Base-by-base conservation (phyloP, 169 alveolate genomes). In the Eimeria necatrix region DNA sequence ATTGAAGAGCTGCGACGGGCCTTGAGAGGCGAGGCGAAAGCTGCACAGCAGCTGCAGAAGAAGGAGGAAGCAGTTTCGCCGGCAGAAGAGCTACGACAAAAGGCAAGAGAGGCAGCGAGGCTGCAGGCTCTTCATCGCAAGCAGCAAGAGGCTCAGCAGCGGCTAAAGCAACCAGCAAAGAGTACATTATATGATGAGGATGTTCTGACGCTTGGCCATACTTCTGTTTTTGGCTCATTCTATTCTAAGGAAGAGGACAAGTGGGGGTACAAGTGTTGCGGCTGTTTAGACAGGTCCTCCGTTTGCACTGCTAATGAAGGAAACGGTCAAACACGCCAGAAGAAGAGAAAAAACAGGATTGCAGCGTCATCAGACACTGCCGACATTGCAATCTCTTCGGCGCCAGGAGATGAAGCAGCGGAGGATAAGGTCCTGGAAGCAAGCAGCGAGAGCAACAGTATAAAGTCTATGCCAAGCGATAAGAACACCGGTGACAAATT, bases 1-100 rank as follows among this genome's bases (percentile, higher is more conserved):
- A 97, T 98, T 51, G 98, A 98, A 94, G 98, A 97, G 87, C 96
- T 99, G 93, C 98, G 98, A 95, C 96, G 97, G 56, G 98, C 97
- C 81, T 88, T 98, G 89, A 81, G 97, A 52, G 73, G 81, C 18
- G 71, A 70, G 84, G 83, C 81, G 51, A 52, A 52, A 20, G 95
- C 95, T 18, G 91, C 73, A 10, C 64, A 41, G 48, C 90, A 91
- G 83, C 26, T 84, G 48, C 74, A 68, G 49, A 76, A 76, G 91
- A 73, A 74, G 12, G 91, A 91, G 18, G 95, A 83, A 22, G 91
- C 81, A 76, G 64, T 49, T 7, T 22, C 86, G n/a, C 81, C 64
- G 7, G 91, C 78, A 32, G 88, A 78, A 89, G 76, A 53, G 81
- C 61, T n/a, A 5, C 80, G 56, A 74, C 26, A 51, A 24, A 97